Percentiles rank a stretch among this genome's conserved stretches.
phyloP scores from a whole-genome alignment of 2,329 filamentous ascomycete species.

The Fulvia fulva region DNA sequence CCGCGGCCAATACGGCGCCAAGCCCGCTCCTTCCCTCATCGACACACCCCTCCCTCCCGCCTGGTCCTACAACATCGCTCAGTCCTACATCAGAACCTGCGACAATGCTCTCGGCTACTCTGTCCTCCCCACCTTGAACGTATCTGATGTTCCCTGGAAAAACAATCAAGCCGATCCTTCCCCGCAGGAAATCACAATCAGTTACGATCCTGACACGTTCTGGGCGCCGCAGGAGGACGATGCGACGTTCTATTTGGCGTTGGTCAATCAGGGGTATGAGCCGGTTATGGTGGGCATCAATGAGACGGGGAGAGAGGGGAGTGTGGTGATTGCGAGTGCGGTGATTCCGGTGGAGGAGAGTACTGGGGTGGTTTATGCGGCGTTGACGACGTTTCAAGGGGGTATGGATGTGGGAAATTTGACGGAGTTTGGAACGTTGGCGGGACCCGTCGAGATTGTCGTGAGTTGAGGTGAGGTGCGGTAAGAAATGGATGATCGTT shows the following conservation, averaged over 20 bases:
- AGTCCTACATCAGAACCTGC: not conserved
- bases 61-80: not conserved
- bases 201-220: not conserved
- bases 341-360: not conserved
- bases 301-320: not conserved
- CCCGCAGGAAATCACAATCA: not conserved
- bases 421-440: not conserved
- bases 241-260: not conserved
- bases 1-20: not conserved
- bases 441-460: not conserved
- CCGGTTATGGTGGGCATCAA: not conserved
- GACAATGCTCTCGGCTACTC: not conserved
- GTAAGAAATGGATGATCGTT: not conserved
- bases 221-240: not conserved
- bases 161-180: not conserved
- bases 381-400: constrained; percentile 1
- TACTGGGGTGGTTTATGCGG: not conserved
- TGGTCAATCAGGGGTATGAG: not conserved
- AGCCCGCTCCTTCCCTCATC: not conserved
- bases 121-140: not conserved
- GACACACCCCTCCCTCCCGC: not conserved
- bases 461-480: not conserved
- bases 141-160: not conserved
- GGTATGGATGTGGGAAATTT: not conserved
- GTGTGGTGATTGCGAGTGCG: not conserved